Base-by-base conservation (phyloP, 768 basidiomycete genomes). In the Mycena albidolilacea region DNA sequence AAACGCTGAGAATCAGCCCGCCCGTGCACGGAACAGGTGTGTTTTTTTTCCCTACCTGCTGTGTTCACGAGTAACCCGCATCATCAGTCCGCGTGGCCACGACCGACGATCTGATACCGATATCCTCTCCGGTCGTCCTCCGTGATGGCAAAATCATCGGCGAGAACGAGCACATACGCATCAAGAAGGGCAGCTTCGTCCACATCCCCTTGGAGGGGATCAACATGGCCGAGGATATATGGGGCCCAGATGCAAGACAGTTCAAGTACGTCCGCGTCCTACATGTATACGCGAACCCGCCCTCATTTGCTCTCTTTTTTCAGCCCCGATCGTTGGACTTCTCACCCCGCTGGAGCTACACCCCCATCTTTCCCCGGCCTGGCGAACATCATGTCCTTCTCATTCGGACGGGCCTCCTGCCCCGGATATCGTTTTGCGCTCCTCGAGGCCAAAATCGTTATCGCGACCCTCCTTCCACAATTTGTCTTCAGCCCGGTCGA, bases 181-280 rank as follows among this genome's bases (percentile, higher is more conserved):
- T 91, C 68, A 83, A 85, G 61, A 89, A 89, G 72, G 90, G 89
- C 9, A 87, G 85, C 72, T 89, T 86, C 70, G 81, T 91, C 14
- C 89, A 90, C 70, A 85, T 91, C 48, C 89, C 90, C 2, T 85
- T 90, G 50, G 90, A 91, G 77, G 90, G 88, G 2, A 77, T 90
- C 41, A 91, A 88, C 75, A 78, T 86, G 62, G 81, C 83, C 54
- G 84, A 86, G 71, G 87, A 87, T 38, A 82, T 90, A 23, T 92
- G 90, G 89, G 90, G 90, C 0, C 72, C 79, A 52, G 89, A 91
- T 78, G 88, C 89, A 1, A 76, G 77, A 61, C 78, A 82, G 71
- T 91, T 91, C 83, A 88, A 87, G 90, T 90, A 76, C 70, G 88
- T 81, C 55, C 54, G 4, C 43, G 14, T 63, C 7, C 35, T 23